These are phyloP conservation scores for Barnettozyma pratensis DNA, from an alignment of 805 yeast genomes.

Conservation along the genomic window DNA sequence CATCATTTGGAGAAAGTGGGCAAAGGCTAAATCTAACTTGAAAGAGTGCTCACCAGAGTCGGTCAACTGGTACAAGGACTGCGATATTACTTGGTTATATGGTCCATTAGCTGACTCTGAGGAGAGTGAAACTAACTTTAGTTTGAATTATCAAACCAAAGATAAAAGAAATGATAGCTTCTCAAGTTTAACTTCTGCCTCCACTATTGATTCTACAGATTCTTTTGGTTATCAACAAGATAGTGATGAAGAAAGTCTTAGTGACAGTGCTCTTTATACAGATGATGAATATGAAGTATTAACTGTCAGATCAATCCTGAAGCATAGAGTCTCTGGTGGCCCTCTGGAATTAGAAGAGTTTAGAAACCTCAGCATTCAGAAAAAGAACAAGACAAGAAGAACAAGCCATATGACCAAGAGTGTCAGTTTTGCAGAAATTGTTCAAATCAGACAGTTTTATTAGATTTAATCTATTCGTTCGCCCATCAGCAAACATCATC, in stretches of 20 bases:
- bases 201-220: neutral
- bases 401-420: slow-evolving; percentile 8
- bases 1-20: slow-evolving; percentile 96
- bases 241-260: slow-evolving; percentile 3
- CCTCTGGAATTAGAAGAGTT: slow-evolving; percentile 9
- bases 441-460: slow-evolving; percentile 24
- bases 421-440: slow-evolving; percentile 25
- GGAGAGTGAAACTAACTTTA: slow-evolving; percentile 11
- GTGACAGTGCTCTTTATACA: neutral
- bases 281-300: slow-evolving; percentile 4
- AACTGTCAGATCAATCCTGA: slow-evolving; percentile 20
- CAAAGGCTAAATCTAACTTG: slow-evolving; percentile 62
- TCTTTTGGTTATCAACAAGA: neutral
- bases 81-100: slow-evolving; percentile 92
- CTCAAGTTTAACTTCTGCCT: slow-evolving; percentile 7
- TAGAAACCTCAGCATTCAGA: neutral
- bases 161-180: slow-evolving; percentile 5
- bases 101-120: slow-evolving; percentile 54
- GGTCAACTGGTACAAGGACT: slow-evolving; percentile 92
- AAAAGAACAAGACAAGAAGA: neutral
- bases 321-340: slow-evolving; percentile 10
- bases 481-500: too few species aligned
- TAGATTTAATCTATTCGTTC: neutral
- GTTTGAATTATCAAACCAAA: slow-evolving; percentile 2
- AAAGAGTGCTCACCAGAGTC: slow-evolving; percentile 68